Conservation (phyloP, 179 eudicot species). For the Pouteria campechiana region DNA sequence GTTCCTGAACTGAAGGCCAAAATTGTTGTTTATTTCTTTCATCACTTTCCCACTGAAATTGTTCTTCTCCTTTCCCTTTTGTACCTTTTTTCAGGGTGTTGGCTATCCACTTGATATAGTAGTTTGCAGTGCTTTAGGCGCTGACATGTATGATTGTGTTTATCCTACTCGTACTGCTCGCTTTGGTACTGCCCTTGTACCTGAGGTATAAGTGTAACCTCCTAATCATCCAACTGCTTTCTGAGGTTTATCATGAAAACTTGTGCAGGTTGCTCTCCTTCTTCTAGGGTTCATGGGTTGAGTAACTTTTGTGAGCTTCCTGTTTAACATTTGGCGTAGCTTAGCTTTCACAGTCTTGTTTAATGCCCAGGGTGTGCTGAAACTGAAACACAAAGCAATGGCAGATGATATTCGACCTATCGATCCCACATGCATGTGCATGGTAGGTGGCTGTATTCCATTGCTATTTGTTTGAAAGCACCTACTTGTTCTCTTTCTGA, state of each 20-base stretch:
- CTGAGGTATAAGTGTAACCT: slow-evolving; percentile 48
- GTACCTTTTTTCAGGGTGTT: slow-evolving; percentile 46
- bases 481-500: not conserved
- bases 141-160: slow-evolving; percentile 95
- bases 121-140: slow-evolving; percentile 92
- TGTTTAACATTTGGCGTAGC: too few relatives aligned
- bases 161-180: slow-evolving; percentile 96
- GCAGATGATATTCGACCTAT: slow-evolving; percentile 65
- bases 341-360: slow-evolving; percentile 1
- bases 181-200: slow-evolving; percentile 87
- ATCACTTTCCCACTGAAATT: not conserved
- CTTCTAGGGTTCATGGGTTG: too few relatives aligned
- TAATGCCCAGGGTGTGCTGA: slow-evolving; percentile 50
- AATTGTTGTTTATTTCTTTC: not conserved
- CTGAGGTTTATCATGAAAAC: too few relatives aligned
- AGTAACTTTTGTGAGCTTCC: too few relatives aligned
- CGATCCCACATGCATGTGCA: slow-evolving; percentile 73
- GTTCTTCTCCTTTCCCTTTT: not conserved
- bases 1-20: too few relatives aligned
- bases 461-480: not conserved
- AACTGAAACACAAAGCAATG: slow-evolving; percentile 75
- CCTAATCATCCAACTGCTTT: too few relatives aligned
- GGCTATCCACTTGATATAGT: slow-evolving; percentile 90
- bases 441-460: slow-evolving; percentile 32
- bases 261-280: too few relatives aligned